A percentile compares a stretch with the other conserved stretches of the same genome.
These are phyloP conservation scores for Nepenthes mirabilis DNA, from an alignment of 148 eudicot species.

Conservation along the genomic window DNA sequence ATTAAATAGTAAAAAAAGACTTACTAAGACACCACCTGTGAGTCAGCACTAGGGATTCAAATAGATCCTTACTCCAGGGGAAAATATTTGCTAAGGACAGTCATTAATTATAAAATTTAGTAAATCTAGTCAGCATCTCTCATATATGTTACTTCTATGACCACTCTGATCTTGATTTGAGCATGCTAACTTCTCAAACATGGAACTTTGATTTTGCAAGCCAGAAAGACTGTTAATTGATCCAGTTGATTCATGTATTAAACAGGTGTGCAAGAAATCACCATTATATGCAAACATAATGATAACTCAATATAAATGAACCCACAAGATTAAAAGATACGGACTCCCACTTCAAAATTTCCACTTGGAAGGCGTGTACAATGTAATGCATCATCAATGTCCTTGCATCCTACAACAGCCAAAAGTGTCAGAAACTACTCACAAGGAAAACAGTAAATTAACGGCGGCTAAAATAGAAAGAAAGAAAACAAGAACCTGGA, in stretches of 20 bases:
- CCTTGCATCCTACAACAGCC: constrained; percentile 71
- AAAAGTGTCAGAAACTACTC: constrained; percentile 4
- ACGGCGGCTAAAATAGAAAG: not conserved
- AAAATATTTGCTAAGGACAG: too few relatives aligned
- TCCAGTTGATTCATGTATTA: not conserved
- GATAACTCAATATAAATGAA: not conserved
- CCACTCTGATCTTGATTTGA: not conserved
- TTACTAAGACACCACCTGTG: too few relatives aligned
- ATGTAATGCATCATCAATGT: constrained; percentile 95
- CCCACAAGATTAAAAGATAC: constrained; percentile 46
- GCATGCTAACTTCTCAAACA: not conserved
- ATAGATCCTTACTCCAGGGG: too few relatives aligned
- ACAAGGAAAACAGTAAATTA: not conserved
- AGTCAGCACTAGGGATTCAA: too few relatives aligned
- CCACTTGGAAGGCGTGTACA: constrained; percentile 85
- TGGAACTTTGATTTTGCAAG: not conserved
- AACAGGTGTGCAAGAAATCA: not conserved
- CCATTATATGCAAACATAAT: not conserved
- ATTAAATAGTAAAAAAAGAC: too few relatives aligned
- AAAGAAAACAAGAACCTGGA: constrained; percentile 38
- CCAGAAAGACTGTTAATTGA: too few relatives aligned
- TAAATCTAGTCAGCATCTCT: too few relatives aligned
- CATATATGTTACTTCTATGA: too few relatives aligned
- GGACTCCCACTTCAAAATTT: constrained; percentile 95
- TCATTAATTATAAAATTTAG: too few relatives aligned